Conservation (phyloP, 179 eudicot species). For the Heliamphora pulchella region DNA sequence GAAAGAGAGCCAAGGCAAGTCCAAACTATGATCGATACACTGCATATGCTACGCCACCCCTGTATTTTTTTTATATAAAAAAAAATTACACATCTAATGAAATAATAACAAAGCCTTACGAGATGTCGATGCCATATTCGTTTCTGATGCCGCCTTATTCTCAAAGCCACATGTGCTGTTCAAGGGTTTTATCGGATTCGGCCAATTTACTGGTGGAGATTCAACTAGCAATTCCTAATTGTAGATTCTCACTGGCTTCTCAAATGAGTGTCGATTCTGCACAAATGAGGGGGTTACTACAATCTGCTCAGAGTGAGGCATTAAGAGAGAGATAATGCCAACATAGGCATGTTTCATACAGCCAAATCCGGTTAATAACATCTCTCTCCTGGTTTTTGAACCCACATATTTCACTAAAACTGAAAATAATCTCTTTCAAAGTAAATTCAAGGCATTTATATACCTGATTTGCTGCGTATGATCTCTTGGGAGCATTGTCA, state of each 20-base stretch:
- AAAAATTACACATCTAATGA: constrained; percentile 16
- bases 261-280: constrained; percentile 79
- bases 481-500: constrained; percentile 75
- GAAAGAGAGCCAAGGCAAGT: constrained; percentile 3
- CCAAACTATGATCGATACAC: constrained; percentile 10
- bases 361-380: neutral
- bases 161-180: neutral
- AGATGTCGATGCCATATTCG: neutral
- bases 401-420: neutral
- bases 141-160: neutral
- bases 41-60: constrained; percentile 11
- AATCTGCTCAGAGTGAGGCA: too few species aligned
- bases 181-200: neutral
- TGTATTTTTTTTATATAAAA: too few species aligned
- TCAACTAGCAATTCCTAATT: constrained; percentile 23
- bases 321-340: too few species aligned
- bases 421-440: too few species aligned
- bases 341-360: neutral
- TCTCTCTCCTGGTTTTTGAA: neutral
- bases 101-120: neutral
- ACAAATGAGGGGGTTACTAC: constrained; percentile 10
- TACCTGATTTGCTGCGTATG: constrained; percentile 81
- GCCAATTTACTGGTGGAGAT: constrained; percentile 1
- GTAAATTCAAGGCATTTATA: neutral
- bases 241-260: constrained; percentile 61